Evolutionary conservation across 305 asterid genomes (phyloP), one percentile per base, ranked within the genome.

Genomic region (Striga hermonthica): DNA sequence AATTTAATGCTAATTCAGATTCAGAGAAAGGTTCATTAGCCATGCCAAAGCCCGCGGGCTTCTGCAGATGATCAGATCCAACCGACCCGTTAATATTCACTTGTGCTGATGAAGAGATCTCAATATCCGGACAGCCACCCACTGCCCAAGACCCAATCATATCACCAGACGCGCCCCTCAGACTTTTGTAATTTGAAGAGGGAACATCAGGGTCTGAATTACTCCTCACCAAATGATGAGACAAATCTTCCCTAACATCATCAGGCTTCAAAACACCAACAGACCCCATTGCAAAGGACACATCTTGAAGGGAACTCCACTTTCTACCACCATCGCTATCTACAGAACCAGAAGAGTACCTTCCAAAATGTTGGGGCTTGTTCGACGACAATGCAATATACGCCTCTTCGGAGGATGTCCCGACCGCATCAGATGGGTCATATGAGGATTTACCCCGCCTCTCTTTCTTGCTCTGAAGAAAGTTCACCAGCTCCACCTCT

Each of bases 401-500:
- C 38, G 95, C 97, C 58, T 90, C 99, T 73, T 93, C 99, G 57
- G 97, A 93, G 48, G 95, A 88, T 65, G 95, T 83, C 70, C 96
- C 99, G 62, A 86, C 84, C 67, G 74, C 70, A 78, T 90, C 97
- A 76, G 88, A 85, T 7, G 93, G 89, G 84, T 93, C 99, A 10
- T 88, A 90, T 13, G 89, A 78, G 70, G 83, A 83, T 82, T 93
- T 93, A n/a, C 91, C 80, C 14, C 99, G 99, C 53, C 85, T 83
- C 79, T 92, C 98, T 83, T 84, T 93, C 86, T 93, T 93, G 82
- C 81, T 88, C 73, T 93, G 99, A 63, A 93, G 76, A 80, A 80
- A 90, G 79, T 88, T 93, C 96, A 93, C 84, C 82, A 93, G 74
- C 64, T 93, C 99, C 63, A 93, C 99, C 80, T 93, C 99, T 64